These are phyloP conservation scores for Dipteronia dyeriana DNA, from an alignment of 345 rosid species.

Conservation along the genomic window DNA sequence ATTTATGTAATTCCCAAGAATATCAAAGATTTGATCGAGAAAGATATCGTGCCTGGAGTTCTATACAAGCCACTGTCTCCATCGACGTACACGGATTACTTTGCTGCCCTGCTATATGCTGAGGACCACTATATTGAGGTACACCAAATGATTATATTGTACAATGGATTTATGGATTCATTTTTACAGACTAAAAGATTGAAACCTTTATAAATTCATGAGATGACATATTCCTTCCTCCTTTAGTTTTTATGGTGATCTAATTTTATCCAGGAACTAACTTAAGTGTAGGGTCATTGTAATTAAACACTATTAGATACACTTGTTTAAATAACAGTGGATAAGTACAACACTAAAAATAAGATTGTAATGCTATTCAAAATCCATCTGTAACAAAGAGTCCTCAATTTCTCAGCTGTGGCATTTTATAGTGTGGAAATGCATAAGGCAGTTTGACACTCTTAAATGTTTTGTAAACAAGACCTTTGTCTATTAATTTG, in stretches of 20 bases:
- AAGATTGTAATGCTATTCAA: not conserved
- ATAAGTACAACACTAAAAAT: not conserved
- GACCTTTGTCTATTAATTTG: not conserved
- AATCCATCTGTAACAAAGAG: not conserved
- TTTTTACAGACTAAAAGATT: conserved; percentile 25
- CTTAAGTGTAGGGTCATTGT: not conserved
- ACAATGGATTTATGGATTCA: not conserved
- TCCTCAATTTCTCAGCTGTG: no score
- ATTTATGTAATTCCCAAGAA: conserved; percentile 32
- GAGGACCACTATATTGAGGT: conserved; percentile 40
- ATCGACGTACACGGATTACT: conserved; percentile 27
- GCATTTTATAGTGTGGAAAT: no score
- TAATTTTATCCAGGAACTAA: not conserved
- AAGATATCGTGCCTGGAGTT: conserved; percentile 27
- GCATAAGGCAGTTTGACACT: not conserved
- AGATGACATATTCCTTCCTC: not conserved
- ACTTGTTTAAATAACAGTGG: not conserved
- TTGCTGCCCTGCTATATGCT: conserved; percentile 34
- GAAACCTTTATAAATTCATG: not conserved
- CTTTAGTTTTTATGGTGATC: not conserved
- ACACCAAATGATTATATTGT: not conserved
- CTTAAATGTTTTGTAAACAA: not conserved
- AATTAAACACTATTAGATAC: not conserved
- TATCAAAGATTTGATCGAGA: conserved; percentile 25
- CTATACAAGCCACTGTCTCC: conserved; percentile 24